A percentile compares a stretch with the other conserved stretches of the same genome.
Evolutionary conservation across 192 early-diverging fungal genomes (phyloP).

Genomic region (Podila verticillata): DNA sequence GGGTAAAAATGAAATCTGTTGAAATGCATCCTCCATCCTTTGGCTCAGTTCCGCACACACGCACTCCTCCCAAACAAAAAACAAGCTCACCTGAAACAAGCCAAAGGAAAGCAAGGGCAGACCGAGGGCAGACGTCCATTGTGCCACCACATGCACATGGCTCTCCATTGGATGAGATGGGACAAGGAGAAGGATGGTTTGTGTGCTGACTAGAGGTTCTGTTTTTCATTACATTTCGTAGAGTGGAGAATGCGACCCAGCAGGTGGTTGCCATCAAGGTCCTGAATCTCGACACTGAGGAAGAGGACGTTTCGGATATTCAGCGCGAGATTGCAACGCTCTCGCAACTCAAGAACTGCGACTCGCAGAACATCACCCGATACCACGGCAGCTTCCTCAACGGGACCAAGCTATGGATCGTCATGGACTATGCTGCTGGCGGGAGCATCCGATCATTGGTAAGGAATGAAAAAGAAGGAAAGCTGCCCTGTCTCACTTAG

Average conservation of each 20-base stretch:
- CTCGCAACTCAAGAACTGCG: conserved; percentile 80
- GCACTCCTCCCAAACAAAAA: background rate
- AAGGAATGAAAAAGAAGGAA: background rate
- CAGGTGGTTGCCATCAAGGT: conserved; percentile 97
- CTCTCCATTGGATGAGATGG: too few relatives aligned
- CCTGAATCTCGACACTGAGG: conserved; percentile 95
- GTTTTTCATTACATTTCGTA: conserved; percentile 17
- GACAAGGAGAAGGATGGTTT: background rate
- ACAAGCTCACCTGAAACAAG: too few relatives aligned
- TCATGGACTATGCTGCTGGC: conserved; percentile 98
- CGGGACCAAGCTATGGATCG: conserved; percentile 95
- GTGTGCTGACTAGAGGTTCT: background rate
- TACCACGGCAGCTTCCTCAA: conserved; percentile 93
- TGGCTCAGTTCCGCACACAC: background rate
- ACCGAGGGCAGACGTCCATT: too few relatives aligned
- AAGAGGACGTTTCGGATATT: conserved; percentile 96
- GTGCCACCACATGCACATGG: too few relatives aligned
- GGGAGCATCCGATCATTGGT: conserved; percentile 89
- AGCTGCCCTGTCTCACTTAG: background rate
- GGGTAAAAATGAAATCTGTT: conserved; percentile 51
- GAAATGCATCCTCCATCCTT: background rate
- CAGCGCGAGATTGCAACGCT: conserved; percentile 93
- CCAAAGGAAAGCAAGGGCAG: too few relatives aligned
- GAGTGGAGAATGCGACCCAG: conserved; percentile 77
- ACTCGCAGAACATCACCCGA: conserved; percentile 91